Base-by-base conservation (phyloP, 352 stramenopile genomes). In the Phytopythium chamaehyphon region DNA sequence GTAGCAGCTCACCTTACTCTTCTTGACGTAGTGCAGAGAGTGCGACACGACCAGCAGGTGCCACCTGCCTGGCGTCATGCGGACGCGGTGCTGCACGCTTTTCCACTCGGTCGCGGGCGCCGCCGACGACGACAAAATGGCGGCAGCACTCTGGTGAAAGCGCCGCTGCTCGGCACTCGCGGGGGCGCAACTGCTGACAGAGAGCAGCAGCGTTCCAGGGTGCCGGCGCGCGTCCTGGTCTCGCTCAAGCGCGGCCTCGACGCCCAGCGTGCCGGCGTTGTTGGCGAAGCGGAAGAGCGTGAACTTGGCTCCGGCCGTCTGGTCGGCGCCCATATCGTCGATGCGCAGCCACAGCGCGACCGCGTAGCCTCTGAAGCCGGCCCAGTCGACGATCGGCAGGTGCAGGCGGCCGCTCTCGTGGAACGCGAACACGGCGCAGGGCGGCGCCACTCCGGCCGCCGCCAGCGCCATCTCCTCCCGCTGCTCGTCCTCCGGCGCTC, bases 21-120 rank as follows among this genome's bases (percentile, higher is more conserved):
- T 91, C 51, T 88, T 90, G 18, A 94, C 74, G 57, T 94, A 94
- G 26, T 91, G 84, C 26, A 90, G 62, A 24, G 77, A 90, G 50
- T 94, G 84, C 1, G 74, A 71, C 21, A 94, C 58, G 15, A 90
- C 73, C 1, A 94, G 40, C 12, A 93, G 44, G 52, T 94, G 84
- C 84, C 84, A 94, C 45, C 73, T 40, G 3, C 65, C 66, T 15
- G 62, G 55, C 44, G 59, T 42, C 31, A 73, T 6, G 9, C 64
- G 43, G 36, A 84, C 62, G 26, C 62, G 56, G 18, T 76, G 65
- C 53, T 82, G 71, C n/a, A 92, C 70, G 28, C 63, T 70, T 39
- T 68, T 55, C 83, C 83, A 93, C 42, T 90, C 81, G 7, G 67
- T 64, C 9, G 57, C 59, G 6, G 51, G 51, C 0, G 39, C 44